These are phyloP conservation scores for Medicago truncatula DNA, from an alignment of 306 rosid genomes.

Conservation along the genomic window MtrunA17r5.0-ANR NC_053046.1:25362501-25363000, in stretches of 20 bases:
- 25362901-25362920: too few relatives aligned
- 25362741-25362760: slow-evolving; percentile 32
- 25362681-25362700: slow-evolving; percentile 86
- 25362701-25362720: slow-evolving; percentile 78
- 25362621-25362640: slow-evolving; percentile 76
- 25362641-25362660: slow-evolving; percentile 92
- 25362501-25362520: not conserved
- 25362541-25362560: not conserved
- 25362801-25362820: too few relatives aligned
- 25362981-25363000: too few relatives aligned
- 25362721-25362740: slow-evolving; percentile 67
- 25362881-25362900: too few relatives aligned
- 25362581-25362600: slow-evolving; percentile 49
- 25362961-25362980: too few relatives aligned
- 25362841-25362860: too few relatives aligned
- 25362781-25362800: not conserved
- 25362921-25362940: too few relatives aligned
- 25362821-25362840: too few relatives aligned
- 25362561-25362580: slow-evolving; percentile 35
- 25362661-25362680: slow-evolving; percentile 80
- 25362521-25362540: not conserved
- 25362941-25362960: too few relatives aligned
- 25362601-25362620: slow-evolving; percentile 67
- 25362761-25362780: not conserved
- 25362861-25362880: too few relatives aligned